Evolutionary conservation across 805 yeast species (phyloP), one percentile per base, ranked within the genome.

Genomic region (Metschnikowia gruessii): DNA sequence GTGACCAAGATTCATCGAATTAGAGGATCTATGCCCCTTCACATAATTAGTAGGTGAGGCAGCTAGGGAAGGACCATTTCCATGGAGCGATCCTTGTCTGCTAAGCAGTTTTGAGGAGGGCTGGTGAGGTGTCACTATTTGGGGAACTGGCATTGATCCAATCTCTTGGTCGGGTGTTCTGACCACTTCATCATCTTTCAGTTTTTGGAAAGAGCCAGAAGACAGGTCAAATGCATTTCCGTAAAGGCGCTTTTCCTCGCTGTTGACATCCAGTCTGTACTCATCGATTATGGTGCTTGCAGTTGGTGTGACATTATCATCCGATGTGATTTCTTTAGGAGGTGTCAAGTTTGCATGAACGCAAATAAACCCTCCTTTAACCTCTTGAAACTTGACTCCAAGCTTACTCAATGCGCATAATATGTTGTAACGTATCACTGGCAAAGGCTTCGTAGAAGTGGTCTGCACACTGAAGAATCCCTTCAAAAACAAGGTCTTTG

Each of bases 401-500:
- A 88, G 73, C 52, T 81, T 81, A 16, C 81, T 82, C 61, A 91
- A 75, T 1, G 86, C 92, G 17, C 81, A 77, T 24, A 91, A 86
- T 34, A 91, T 82, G 61, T 87, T 91, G 60, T 86, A 82, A 45
- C 97, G 79, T 47, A 91, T 90, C 52, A 87, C 86, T 11, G 95
- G 91, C 46, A 92, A 74, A 16, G 96, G 94, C 58, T 89, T 89
- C 3, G 96, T 87, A 2, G 97, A 89, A 0, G 98, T 91, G 1
- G 96, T 87, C 68, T 91, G 97, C 40, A 91, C 97, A 49, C 92
- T 83, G 68, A 91, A 91, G 61, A 92, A 91, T 1, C 97, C 97
- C 62, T 90, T 88, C 63, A 91, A 75, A 71, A 89, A 90, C 54
- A 91, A 76, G 1, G 96, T 91, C 68, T 85, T 85, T 50, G 97